phyloP scores from a whole-genome alignment of 495 filamentous ascomycete species.

The Podospora comata region DNA sequence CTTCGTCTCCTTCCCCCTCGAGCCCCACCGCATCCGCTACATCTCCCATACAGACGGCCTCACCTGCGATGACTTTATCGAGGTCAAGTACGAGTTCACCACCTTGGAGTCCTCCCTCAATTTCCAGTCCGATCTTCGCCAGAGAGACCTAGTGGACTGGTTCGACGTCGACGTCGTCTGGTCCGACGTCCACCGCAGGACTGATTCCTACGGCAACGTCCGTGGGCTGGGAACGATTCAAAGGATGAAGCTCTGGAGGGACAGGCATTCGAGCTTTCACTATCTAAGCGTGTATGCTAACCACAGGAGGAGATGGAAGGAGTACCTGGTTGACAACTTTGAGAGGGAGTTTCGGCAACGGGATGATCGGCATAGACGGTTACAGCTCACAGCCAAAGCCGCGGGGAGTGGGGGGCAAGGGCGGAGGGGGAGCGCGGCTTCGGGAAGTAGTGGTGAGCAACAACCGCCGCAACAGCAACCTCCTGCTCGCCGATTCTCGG shows the following conservation, averaged over 20 bases:
- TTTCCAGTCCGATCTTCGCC: slow-evolving; percentile 35
- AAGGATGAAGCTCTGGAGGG: slow-evolving; percentile 39
- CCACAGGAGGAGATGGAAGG: slow-evolving; percentile 34
- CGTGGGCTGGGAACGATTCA: slow-evolving; percentile 38
- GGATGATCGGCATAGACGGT: slow-evolving; percentile 33
- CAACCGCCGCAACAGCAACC: slow-evolving; percentile 3
- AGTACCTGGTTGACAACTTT: slow-evolving; percentile 34
- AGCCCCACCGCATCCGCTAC: slow-evolving; percentile 36
- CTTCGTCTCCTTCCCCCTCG: slow-evolving; percentile 31
- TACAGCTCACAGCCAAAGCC: slow-evolving; percentile 30
- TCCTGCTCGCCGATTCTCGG: slow-evolving; percentile 29
- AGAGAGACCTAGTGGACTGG: slow-evolving; percentile 35
- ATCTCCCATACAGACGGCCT: slow-evolving; percentile 27
- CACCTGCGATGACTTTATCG: slow-evolving; percentile 35
- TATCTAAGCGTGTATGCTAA: slow-evolving; percentile 37
- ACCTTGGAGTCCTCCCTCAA: slow-evolving; percentile 34
- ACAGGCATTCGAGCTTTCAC: slow-evolving; percentile 34
- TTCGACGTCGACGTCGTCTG: slow-evolving; percentile 39
- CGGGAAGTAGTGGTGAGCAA: slow-evolving; percentile 20
- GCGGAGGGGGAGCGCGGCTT: slow-evolving; percentile 30
- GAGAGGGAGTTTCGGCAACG: slow-evolving; percentile 31
- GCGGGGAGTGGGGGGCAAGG: slow-evolving; percentile 25
- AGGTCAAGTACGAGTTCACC: slow-evolving; percentile 40
- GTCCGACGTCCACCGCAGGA: slow-evolving; percentile 35
- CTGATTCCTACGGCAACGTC: slow-evolving; percentile 36